These are phyloP conservation scores for Podaxis carcinomalis DNA, from an alignment of 768 basidiomycete genomes.

Conservation along the genomic window DNA sequence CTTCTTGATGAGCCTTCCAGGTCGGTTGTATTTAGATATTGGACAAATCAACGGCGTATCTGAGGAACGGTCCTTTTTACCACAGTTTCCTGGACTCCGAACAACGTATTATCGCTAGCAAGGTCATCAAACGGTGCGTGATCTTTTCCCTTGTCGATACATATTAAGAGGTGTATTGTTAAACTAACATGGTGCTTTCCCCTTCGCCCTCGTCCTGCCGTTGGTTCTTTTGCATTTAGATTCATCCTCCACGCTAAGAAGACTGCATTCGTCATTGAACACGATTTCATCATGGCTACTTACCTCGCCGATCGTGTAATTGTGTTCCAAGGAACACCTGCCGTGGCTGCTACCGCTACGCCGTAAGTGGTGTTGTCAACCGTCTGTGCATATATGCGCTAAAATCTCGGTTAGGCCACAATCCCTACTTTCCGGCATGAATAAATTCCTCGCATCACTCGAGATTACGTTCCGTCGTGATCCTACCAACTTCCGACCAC, in stretches of 20 bases:
- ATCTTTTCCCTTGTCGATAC: background rate
- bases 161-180: background rate
- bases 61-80: constrained; percentile 3
- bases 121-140: constrained; percentile 90
- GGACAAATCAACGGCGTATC: background rate
- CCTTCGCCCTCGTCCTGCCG: background rate
- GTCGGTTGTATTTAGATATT: constrained; percentile 30
- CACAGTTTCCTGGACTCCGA: constrained; percentile 93
- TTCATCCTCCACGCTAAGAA: constrained; percentile 97
- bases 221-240: constrained; percentile 27
- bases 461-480: constrained; percentile 99
- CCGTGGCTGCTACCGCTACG: constrained; percentile 83
- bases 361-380: constrained; percentile 51
- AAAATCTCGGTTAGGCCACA: constrained; percentile 62
- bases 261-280: constrained; percentile 98
- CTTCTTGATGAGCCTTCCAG: constrained; percentile 93
- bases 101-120: constrained; percentile 97
- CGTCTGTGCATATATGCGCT: background rate
- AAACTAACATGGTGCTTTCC: background rate
- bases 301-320: constrained; percentile 98
- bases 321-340: constrained; percentile 86
- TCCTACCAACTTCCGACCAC: constrained; percentile 89
- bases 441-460: constrained; percentile 90
- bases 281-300: constrained; percentile 99
- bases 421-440: constrained; percentile 94